Percentiles rank a stretch among this genome's conserved stretches.
These are phyloP conservation scores for Haplographium delicatum DNA, from an alignment of 495 filamentous ascomycete species.

Conservation along the genomic window DNA sequence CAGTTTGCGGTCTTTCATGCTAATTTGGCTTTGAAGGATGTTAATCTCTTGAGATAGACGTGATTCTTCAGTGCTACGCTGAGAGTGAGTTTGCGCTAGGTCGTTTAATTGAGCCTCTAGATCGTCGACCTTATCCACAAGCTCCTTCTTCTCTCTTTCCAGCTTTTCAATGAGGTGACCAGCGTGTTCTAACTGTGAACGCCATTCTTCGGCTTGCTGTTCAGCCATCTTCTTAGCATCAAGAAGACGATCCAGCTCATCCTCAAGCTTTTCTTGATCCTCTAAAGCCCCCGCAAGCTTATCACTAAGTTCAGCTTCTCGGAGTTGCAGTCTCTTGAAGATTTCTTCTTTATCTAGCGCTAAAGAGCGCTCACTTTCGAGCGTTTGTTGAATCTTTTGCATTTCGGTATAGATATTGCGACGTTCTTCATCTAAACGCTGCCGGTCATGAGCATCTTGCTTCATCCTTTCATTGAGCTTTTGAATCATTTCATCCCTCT, in stretches of 20 bases:
- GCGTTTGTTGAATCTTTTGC: conserved; percentile 79
- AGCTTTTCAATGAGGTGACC: conserved; percentile 77
- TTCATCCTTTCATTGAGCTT: conserved; percentile 79
- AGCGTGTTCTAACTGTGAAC: conserved; percentile 84
- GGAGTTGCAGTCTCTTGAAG: conserved; percentile 85
- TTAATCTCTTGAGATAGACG: conserved; percentile 74
- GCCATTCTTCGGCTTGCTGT: conserved; percentile 71
- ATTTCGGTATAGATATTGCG: conserved; percentile 83
- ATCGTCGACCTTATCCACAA: conserved; percentile 59
- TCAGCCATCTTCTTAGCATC: conserved; percentile 86
- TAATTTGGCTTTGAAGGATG: conserved; percentile 87
- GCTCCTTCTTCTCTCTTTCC: conserved; percentile 75
- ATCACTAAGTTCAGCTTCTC: conserved; percentile 84
- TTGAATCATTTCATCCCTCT: conserved; percentile 86
- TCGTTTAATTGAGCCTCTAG: conserved; percentile 64
- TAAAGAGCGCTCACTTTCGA: conserved; percentile 91
- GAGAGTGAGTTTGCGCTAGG: conserved; percentile 57
- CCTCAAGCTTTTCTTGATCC: conserved; percentile 90
- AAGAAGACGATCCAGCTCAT: conserved; percentile 85
- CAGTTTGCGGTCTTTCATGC: conserved; percentile 83
- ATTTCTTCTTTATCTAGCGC: conserved; percentile 98
- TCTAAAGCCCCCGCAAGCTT: conserved; percentile 90
- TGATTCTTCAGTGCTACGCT: conserved; percentile 67
- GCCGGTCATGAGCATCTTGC: conserved; percentile 65
- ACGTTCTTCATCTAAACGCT: conserved; percentile 85